Conservation (phyloP, 225 moss, liverwort and hornwort species). For the Sphagnum contortum region DNA sequence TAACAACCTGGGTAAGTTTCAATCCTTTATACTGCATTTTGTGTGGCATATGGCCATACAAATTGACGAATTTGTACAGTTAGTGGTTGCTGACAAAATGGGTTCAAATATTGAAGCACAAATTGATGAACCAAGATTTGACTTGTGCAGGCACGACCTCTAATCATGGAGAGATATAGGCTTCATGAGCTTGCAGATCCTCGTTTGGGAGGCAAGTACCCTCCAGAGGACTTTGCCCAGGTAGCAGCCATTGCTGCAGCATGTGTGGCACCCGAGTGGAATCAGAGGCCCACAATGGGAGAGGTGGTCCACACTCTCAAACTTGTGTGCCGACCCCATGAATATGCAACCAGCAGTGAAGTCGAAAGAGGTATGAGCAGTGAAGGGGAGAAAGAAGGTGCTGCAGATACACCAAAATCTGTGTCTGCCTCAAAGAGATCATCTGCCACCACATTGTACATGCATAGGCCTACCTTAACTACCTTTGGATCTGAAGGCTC, state of each 20-base stretch:
- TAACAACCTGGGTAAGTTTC: slow-evolving; percentile 83
- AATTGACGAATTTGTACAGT: background rate
- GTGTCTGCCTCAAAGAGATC: slow-evolving; percentile 75
- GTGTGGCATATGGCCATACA: background rate
- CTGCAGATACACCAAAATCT: slow-evolving; percentile 65
- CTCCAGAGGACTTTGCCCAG: slow-evolving; percentile 68
- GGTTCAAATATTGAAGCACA: too few relatives aligned
- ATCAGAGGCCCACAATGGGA: slow-evolving; percentile 92
- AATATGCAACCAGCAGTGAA: slow-evolving; percentile 28
- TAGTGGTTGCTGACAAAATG: too few relatives aligned
- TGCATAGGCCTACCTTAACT: slow-evolving; percentile 68
- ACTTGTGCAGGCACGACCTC: slow-evolving; percentile 63
- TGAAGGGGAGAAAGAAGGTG: slow-evolving; percentile 64
- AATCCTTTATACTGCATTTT: background rate
- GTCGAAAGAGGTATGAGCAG: slow-evolving; percentile 40
- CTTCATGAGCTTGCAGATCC: slow-evolving; percentile 81
- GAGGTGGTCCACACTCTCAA: slow-evolving; percentile 89
- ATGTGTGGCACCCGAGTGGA: slow-evolving; percentile 92
- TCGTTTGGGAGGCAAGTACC: slow-evolving; percentile 62
- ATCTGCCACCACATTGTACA: slow-evolving; percentile 68
- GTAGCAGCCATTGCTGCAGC: slow-evolving; percentile 80
- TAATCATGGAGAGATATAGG: slow-evolving; percentile 68
- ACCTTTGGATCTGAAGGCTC: slow-evolving; percentile 93
- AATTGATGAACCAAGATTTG: too few relatives aligned
- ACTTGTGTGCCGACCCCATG: slow-evolving; percentile 45